Evolutionary conservation across 345 rosid genomes (phyloP), one percentile per base, ranked within the genome.

Genomic region (Gossypium turneri): DNA sequence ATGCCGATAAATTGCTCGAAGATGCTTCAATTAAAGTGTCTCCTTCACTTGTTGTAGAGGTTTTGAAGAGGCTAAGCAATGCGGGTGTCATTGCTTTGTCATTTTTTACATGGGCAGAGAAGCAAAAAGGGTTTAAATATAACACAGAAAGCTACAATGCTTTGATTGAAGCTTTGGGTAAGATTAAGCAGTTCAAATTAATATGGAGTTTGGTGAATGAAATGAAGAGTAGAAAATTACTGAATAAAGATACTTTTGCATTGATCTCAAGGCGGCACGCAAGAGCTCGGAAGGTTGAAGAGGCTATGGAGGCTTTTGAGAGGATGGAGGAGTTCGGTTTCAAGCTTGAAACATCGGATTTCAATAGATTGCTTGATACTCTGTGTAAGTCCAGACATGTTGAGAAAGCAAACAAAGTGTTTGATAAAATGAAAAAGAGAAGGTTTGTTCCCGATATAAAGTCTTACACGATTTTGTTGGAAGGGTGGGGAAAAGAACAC

Each of bases 401-500:
- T 22, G 83, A 72, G 38, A 86, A 79, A 67, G 97, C 97, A 75
- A 97, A 92, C 61, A 77, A 89, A 85, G 85, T 94, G 94, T 89
- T 92, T 67, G 98, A 94, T 69, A 85, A 83, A 87, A 90, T 90
- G 90, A 89, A 85, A 58, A 90, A 78, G 65, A 89, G 79, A 74
- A 88, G 84, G 73, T 89, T 94, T 74, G 69, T 61, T 24, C 89
- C 95, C 24, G 92, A 90, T 81, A 75, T 90, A 2, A 90, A 90
- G 86, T 84, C 94, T 1, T 90, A 82, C 38, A 86, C 97, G 9
- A 92, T 92, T 78, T 79, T 92, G 78, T 84, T 92, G 24, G 92
- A 92, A 81, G 95, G 98, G 16, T 94, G 97, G 94, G 92, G 97
- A 50, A 88, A 84, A 73, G 93, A 84, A 77, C 80, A 73, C 79